Percentiles rank a stretch among this genome's conserved stretches.
Conservation (phyloP, 768 basidiomycete genomes). For the Boletus rubescentipes region DNA sequence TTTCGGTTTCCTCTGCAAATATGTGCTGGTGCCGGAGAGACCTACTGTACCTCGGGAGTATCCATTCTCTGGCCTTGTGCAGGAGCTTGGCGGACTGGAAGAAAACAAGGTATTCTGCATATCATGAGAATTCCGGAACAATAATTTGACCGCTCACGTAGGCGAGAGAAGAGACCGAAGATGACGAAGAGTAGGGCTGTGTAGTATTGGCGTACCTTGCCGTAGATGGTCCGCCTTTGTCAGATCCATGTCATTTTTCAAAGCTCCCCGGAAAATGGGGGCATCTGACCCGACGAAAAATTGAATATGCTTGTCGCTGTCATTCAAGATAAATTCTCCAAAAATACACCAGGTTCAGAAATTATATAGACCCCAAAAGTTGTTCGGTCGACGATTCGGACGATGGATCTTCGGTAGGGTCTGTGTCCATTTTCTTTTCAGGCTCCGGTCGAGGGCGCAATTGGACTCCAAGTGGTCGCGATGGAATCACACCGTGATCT, state of each 20-base stretch:
- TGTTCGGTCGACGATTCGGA: conserved; percentile 6
- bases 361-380: not conserved
- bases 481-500: conserved; percentile 8
- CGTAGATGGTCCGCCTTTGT: not conserved
- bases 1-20: conserved; percentile 60
- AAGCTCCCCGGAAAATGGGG: conserved; percentile 3
- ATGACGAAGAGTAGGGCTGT: conserved; percentile 34
- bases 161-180: conserved; percentile 38
- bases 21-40: conserved; percentile 53
- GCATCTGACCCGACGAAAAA: not conserved
- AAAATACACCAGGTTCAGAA: not conserved
- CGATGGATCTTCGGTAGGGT: conserved; percentile 7
- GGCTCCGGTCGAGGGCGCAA: conserved; percentile 45
- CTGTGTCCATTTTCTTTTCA: conserved; percentile 15
- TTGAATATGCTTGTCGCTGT: not conserved
- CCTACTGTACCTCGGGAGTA: conserved; percentile 73
- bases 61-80: conserved; percentile 71
- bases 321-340: not conserved
- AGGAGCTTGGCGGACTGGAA: conserved; percentile 75
- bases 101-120: conserved; percentile 64
- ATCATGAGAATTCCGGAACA: not conserved
- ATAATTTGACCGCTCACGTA: conserved; percentile 15
- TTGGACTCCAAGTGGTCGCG: conserved; percentile 28
- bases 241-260: not conserved
- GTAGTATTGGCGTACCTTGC: conserved; percentile 5